Evolutionary conservation across 768 basidiomycete species (phyloP).

Genomic region (Exsudoporus frostii): DNA sequence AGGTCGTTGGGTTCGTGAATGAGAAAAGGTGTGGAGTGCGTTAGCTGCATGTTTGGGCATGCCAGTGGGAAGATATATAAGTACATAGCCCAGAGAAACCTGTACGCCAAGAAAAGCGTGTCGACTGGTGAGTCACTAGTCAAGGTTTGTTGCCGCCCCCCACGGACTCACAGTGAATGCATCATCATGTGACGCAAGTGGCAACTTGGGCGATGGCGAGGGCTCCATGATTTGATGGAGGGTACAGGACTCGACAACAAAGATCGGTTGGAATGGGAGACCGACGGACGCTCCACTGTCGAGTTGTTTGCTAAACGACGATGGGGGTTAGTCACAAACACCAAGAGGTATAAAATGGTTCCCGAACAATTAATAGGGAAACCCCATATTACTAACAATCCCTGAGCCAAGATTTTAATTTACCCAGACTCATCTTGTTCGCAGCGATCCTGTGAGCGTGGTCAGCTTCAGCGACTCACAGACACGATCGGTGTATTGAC

Average conservation of each 20-base stretch:
- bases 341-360: too few relatives aligned
- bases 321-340: too few relatives aligned
- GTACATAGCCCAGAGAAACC: neutral
- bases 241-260: neutral
- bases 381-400: too few relatives aligned
- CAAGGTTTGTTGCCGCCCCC: neutral
- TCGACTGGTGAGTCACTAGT: constrained; percentile 1
- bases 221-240: neutral
- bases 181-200: too few relatives aligned
- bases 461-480: neutral
- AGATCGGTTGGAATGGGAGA: neutral
- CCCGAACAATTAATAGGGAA: neutral
- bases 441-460: neutral
- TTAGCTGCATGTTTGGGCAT: neutral
- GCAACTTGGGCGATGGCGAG: neutral
- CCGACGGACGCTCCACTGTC: neutral
- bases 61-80: constrained; percentile 5
- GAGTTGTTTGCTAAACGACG: too few relatives aligned
- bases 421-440: neutral
- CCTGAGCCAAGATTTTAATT: neutral
- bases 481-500: too few relatives aligned
- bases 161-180: neutral
- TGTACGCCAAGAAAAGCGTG: constrained; percentile 15
- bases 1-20: constrained; percentile 3
- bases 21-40: neutral